phyloP scores from a whole-genome alignment of 495 filamentous ascomycete genomes.

The Tuber indicum region DNA sequence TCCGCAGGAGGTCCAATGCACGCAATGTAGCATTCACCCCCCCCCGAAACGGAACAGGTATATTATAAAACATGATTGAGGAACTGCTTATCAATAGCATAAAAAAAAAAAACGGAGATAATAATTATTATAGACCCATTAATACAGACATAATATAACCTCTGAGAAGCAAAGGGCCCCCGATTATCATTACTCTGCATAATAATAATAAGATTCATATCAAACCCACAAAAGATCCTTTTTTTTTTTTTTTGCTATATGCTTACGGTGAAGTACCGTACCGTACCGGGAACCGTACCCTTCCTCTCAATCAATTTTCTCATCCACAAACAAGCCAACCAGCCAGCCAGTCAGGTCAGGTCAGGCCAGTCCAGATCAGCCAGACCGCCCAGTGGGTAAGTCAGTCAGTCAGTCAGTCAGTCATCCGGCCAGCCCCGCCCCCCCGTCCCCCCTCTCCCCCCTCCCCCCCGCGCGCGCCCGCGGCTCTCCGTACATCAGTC shows the following conservation, averaged over 20 bases:
- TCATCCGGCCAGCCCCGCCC: neutral
- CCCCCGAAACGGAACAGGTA: neutral
- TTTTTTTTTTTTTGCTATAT: neutral
- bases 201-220: neutral
- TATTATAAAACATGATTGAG: neutral
- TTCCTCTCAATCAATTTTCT: neutral
- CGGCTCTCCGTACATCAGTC: conserved; percentile 4
- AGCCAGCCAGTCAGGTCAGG: neutral
- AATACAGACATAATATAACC: neutral
- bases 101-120: neutral
- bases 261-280: neutral
- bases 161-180: neutral
- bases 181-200: neutral
- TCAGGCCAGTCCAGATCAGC: neutral
- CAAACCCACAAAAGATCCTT: neutral
- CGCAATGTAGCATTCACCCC: neutral
- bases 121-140: neutral
- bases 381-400: neutral
- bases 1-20: neutral
- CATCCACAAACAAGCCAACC: neutral
- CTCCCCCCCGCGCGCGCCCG: neutral
- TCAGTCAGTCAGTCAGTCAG: neutral
- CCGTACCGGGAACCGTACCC: neutral
- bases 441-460: neutral
- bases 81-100: neutral